Evolutionary conservation across 176 grass and related monocot genomes (phyloP), one percentile per base, ranked within the genome.

Genomic region (Oryza rufipogon): DNA sequence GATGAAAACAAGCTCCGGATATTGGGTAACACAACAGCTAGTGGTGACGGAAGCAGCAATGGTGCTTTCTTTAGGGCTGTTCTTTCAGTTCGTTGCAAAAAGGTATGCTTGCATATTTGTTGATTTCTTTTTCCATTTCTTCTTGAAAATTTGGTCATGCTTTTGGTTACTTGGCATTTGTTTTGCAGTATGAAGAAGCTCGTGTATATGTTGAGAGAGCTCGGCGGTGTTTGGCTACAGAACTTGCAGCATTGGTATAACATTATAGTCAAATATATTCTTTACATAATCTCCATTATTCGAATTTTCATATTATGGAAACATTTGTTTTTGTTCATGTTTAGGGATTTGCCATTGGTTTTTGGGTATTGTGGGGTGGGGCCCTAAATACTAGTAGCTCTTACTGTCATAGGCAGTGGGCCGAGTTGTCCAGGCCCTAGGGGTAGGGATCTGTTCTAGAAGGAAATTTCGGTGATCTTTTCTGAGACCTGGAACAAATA

Each of bases 31-130:
- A 89, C 96, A 68, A 90, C 91, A 39, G 84, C 96, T 69, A 98
- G 91, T 81, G 96, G 96, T 87, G 96, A 98, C 83, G 96, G 96
- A 81, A 95, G 89, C 85, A 93, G 96, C 88, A 98, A 98, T 78
- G 96, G 96, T 89, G 93, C 96, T 82, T 98, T 98, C 87, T 98
- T 90, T 86, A 88, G 91, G 51, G 96, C 96, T 83, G 89, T 98
- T 87, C 96, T 95, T 89, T 92, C 85, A 82, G 96, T 98, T 61
- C 93, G 87, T n/a, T 90, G 83, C 78, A 92, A 93, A 68, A 90
- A 89, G 87, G 96, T 95, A 19, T 64, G 70, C 65, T 79, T 84
- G 22, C n/a, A 5, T 19, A 2, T 73, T 84, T 33, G 56, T 10
- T 36, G n/a, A 77, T 33, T 66, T 81, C 28, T 51, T 10, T 51